Evolutionary conservation across 768 basidiomycete species (phyloP).

Genomic region (Dioszegia aurantiaca): DNA sequence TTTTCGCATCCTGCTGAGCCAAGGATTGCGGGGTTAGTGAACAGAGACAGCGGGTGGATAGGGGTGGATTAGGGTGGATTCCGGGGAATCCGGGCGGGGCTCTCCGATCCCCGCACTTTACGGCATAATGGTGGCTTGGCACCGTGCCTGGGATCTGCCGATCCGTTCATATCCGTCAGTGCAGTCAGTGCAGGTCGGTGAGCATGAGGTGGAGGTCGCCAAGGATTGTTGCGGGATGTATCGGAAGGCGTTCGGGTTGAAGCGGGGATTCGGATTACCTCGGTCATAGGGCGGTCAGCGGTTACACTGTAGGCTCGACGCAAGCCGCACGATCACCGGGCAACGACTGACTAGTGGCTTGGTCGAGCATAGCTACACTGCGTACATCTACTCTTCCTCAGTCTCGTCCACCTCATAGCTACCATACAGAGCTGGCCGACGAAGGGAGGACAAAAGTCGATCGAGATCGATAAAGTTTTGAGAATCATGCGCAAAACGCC

Average conservation of each 20-base stretch:
- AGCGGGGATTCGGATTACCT: too few relatives aligned
- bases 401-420: not conserved
- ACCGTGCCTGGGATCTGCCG: not conserved
- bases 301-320: not conserved
- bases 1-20: too few relatives aligned
- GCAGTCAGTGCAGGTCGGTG: not conserved
- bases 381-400: slow-evolving; percentile 3
- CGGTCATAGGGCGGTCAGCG: too few relatives aligned
- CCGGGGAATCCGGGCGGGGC: not conserved
- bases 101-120: not conserved
- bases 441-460: slow-evolving; percentile 57
- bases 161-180: not conserved
- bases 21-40: too few relatives aligned
- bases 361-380: too few relatives aligned
- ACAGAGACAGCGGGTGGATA: not conserved
- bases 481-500: slow-evolving; percentile 73
- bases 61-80: not conserved
- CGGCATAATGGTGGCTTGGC: not conserved
- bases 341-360: too few relatives aligned
- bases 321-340: not conserved
- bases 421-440: slow-evolving; percentile 21
- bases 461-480: slow-evolving; percentile 79
- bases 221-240: too few relatives aligned
- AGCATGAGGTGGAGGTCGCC: not conserved
- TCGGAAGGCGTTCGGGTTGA: too few relatives aligned